phyloP scores from a whole-genome alignment of 116 monocot genomes.

The Zostera marina region DNA sequence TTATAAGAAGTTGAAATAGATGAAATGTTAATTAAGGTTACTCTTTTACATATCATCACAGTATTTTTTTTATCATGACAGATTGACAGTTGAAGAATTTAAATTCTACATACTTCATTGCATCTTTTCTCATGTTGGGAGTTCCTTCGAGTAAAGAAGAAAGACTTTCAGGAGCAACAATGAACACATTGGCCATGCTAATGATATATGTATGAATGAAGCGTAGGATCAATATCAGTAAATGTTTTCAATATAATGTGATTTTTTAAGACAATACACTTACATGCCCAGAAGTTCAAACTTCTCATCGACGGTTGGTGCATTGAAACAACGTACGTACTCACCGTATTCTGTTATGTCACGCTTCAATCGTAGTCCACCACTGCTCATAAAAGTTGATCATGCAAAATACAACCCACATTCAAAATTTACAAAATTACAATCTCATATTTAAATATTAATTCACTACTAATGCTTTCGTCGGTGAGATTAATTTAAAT shows the following conservation, averaged over 20 bases:
- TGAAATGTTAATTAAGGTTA: background rate
- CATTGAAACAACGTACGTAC: constrained; percentile 89
- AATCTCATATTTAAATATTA: too few species aligned
- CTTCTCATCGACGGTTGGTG: constrained; percentile 92
- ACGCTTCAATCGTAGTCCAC: constrained; percentile 89
- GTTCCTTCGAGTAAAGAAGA: constrained; percentile 88
- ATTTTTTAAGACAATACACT: constrained; percentile 10
- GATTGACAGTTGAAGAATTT: background rate
- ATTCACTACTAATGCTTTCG: too few species aligned
- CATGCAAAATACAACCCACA: background rate
- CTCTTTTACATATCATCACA: background rate
- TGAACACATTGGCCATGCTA: constrained; percentile 96
- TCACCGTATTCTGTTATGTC: constrained; percentile 99
- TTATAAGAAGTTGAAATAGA: background rate
- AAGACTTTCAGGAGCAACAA: constrained; percentile 96
- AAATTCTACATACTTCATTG: constrained; percentile 27
- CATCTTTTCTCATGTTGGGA: constrained; percentile 87
- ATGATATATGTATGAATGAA: background rate
- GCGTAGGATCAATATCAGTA: background rate
- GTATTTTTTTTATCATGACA: background rate
- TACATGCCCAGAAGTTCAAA: constrained; percentile 96
- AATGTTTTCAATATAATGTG: background rate
- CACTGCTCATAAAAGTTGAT: constrained; percentile 26
- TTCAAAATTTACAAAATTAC: background rate
- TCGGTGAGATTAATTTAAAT: too few species aligned